phyloP scores from a whole-genome alignment of 805 yeast genomes.

The Ogataea ganodermae region DNA sequence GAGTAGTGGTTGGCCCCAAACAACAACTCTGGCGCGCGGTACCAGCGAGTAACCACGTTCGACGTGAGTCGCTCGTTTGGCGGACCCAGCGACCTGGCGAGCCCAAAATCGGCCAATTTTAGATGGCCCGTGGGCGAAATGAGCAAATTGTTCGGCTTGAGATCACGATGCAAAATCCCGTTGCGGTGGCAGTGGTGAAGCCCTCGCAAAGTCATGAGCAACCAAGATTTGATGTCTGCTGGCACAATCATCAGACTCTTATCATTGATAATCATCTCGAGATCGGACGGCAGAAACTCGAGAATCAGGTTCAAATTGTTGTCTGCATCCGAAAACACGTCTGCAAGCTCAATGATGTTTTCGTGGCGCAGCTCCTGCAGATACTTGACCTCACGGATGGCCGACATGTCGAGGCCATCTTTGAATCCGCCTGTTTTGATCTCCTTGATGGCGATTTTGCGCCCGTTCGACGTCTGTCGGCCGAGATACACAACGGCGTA shows the following conservation, averaged over 20 bases:
- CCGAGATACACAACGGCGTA: slow-evolving; percentile 96
- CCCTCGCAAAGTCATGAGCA: slow-evolving; percentile 92
- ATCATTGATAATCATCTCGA: slow-evolving; percentile 88
- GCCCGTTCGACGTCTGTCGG: slow-evolving; percentile 51
- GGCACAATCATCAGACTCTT: slow-evolving; percentile 72
- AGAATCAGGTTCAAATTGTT: slow-evolving; percentile 80
- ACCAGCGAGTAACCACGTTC: slow-evolving; percentile 97
- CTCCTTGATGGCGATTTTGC: slow-evolving; percentile 88
- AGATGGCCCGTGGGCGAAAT: slow-evolving; percentile 85
- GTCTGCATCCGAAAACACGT: slow-evolving; percentile 71
- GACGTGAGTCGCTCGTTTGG: slow-evolving; percentile 81
- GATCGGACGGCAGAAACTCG: slow-evolving; percentile 89
- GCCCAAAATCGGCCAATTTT: slow-evolving; percentile 96
- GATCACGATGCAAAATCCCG: slow-evolving; percentile 85
- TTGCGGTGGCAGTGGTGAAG: slow-evolving; percentile 94
- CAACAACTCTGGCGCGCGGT: slow-evolving; percentile 91
- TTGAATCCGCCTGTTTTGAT: slow-evolving; percentile 92
- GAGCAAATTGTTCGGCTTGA: slow-evolving; percentile 88
- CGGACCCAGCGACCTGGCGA: slow-evolving; percentile 81
- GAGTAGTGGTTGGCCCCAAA: slow-evolving; percentile 90
- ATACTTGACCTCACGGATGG: slow-evolving; percentile 89
- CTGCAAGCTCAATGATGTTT: slow-evolving; percentile 85
- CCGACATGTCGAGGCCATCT: slow-evolving; percentile 97
- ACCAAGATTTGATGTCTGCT: slow-evolving; percentile 90
- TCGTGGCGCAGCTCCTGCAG: slow-evolving; percentile 76